Percentiles rank a stretch among this genome's conserved stretches.
phyloP scores from a whole-genome alignment of 1,284 basidiomycete species.

The Austroboletus rostrupii region DNA sequence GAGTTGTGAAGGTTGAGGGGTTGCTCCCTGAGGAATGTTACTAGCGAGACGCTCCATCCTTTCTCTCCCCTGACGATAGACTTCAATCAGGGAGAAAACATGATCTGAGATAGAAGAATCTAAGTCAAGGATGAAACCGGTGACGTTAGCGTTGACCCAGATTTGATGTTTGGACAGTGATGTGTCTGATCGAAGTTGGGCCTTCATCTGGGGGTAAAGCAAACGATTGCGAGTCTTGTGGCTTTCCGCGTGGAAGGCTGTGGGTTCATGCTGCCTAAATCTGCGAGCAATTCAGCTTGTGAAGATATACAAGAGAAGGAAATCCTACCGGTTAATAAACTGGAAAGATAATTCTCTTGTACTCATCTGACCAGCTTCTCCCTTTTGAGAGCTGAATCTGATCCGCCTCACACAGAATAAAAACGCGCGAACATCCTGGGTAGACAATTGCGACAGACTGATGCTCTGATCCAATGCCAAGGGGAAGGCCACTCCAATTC shows the following conservation, averaged over 20 bases:
- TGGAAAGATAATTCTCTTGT: constrained; percentile 77
- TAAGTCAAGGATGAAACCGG: constrained; percentile 82
- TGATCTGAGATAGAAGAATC: constrained; percentile 80
- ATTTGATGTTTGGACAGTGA: constrained; percentile 51
- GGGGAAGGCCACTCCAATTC: constrained; percentile 85
- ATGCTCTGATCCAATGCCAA: constrained; percentile 55
- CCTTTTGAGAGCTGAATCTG: constrained; percentile 67
- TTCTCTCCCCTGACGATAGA: constrained; percentile 80
- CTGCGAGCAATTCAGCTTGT: constrained; percentile 35
- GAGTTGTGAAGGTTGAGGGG: constrained; percentile 24
- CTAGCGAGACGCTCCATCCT: constrained; percentile 63
- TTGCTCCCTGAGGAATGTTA: constrained; percentile 43
- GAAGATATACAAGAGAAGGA: background rate
- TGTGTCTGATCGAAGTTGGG: constrained; percentile 62
- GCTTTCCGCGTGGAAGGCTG: constrained; percentile 69
- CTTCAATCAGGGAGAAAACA: constrained; percentile 77
- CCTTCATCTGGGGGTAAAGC: constrained; percentile 77
- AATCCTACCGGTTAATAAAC: constrained; percentile 69
- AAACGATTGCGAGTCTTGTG: constrained; percentile 76
- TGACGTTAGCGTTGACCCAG: constrained; percentile 71
- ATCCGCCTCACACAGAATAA: constrained; percentile 77
- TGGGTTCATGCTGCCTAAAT: constrained; percentile 68
- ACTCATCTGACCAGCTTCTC: constrained; percentile 73
- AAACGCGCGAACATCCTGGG: constrained; percentile 66
- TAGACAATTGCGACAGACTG: constrained; percentile 41